These are phyloP conservation scores for Eimeria falciformis DNA, from an alignment of 169 alveolate species.

Conservation along the genomic window DNA sequence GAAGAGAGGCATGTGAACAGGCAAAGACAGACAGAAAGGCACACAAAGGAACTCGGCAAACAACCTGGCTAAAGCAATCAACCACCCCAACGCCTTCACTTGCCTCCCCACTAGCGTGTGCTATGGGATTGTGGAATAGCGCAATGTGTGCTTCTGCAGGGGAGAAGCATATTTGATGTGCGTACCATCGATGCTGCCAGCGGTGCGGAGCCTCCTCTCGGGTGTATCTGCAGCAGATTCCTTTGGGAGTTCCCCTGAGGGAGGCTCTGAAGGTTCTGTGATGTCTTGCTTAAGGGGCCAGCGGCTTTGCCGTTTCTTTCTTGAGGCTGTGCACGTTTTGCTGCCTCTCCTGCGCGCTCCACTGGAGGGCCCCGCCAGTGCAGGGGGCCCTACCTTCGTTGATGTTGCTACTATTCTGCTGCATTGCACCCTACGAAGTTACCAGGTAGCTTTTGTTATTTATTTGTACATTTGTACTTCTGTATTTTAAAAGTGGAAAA, in stretches of 20 bases:
- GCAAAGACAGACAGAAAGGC: no score
- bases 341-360: constrained; percentile 60
- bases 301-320: constrained; percentile 71
- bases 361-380: not conserved
- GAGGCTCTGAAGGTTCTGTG: constrained; percentile 4
- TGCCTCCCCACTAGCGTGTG: no score
- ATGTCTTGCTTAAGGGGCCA: constrained; percentile 58
- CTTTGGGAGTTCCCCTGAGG: not conserved
- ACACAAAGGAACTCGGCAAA: not conserved
- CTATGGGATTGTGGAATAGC: no score
- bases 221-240: constrained; percentile 51
- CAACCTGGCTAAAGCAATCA: no score
- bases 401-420: constrained; percentile 42
- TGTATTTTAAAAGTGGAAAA: no score
- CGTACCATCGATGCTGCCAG: constrained; percentile 29
- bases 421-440: constrained; percentile 72
- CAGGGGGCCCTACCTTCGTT: constrained; percentile 5
- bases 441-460: constrained; percentile 25
- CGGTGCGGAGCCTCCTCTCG: constrained; percentile 27
- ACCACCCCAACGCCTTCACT: not conserved
- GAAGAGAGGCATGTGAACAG: no score
- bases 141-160: constrained; percentile 57
- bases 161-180: constrained; percentile 76
- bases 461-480: not conserved
- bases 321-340: constrained; percentile 64